Evolutionary conservation across 208 protist genomes (phyloP).

Genomic region (Crithidia bombi): DNA sequence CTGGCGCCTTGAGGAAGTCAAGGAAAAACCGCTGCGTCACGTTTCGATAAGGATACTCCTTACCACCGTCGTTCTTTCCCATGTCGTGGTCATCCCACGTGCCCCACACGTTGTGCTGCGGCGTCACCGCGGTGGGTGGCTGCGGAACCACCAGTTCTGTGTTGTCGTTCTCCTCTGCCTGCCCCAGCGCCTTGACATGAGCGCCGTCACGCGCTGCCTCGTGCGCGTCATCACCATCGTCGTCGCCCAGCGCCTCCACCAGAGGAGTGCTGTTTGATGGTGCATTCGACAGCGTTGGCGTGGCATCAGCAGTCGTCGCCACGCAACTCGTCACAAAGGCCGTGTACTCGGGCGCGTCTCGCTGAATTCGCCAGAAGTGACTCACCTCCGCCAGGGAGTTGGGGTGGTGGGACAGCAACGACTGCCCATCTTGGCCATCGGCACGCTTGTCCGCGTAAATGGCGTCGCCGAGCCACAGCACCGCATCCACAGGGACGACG

Average conservation of each 20-base stretch:
- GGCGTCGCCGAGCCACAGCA: constrained; percentile 84
- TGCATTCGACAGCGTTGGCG: not conserved
- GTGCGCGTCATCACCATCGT: not conserved
- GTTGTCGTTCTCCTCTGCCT: not conserved
- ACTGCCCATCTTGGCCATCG: constrained; percentile 31
- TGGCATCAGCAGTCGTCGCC: not conserved
- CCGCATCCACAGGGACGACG: constrained; percentile 48
- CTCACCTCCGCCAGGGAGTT: constrained; percentile 50
- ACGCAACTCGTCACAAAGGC: constrained; percentile 67
- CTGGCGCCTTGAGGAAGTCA: constrained; percentile 72
- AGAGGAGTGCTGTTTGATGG: not conserved
- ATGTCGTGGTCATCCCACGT: constrained; percentile 93
- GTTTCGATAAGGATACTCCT: constrained; percentile 61
- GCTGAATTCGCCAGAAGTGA: constrained; percentile 67
- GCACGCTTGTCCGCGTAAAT: constrained; percentile 81
- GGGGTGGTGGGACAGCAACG: constrained; percentile 24
- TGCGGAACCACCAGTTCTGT: not conserved
- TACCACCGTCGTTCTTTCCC: constrained; percentile 85
- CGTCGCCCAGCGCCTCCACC: not conserved
- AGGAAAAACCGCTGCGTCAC: constrained; percentile 72
- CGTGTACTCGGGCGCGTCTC: constrained; percentile 56
- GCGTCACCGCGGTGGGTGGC: not conserved
- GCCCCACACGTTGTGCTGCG: constrained; percentile 50
- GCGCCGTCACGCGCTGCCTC: not conserved
- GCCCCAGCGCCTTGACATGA: not conserved